Conservation (phyloP, 1,139 yeast species). For the Suhomyces kunorum region DNA sequence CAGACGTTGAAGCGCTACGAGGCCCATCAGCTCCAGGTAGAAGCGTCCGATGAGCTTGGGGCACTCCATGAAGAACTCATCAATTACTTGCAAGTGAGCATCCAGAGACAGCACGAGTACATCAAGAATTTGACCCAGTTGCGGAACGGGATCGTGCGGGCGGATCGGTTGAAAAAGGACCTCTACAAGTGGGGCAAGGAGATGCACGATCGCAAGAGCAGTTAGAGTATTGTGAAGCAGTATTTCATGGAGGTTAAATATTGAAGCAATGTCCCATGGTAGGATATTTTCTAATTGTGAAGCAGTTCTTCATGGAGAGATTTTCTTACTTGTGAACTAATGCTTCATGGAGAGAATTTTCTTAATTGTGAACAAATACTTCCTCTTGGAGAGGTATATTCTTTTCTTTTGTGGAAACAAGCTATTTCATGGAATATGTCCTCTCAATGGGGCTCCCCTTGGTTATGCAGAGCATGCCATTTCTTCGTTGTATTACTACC, state of each 20-base stretch:
- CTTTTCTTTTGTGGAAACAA: too few species aligned
- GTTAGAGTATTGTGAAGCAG: constrained; percentile 7
- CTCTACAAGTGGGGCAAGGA: constrained; percentile 83
- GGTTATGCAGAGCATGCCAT: constrained; percentile 1
- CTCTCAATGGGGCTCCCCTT: too few species aligned
- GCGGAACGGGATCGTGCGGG: constrained; percentile 73
- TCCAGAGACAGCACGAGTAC: constrained; percentile 90
- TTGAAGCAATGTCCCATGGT: too few species aligned
- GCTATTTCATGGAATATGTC: too few species aligned
- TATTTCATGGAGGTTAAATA: neutral
- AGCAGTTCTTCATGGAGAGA: too few species aligned
- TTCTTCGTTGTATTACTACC: constrained; percentile 3
- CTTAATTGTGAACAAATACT: too few species aligned
- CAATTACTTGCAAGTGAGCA: constrained; percentile 49
- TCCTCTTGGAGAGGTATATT: too few species aligned
- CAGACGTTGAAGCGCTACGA: constrained; percentile 40
- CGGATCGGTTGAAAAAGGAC: constrained; percentile 70
- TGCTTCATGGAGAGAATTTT: too few species aligned
- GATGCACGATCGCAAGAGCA: constrained; percentile 65
- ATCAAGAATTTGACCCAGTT: constrained; percentile 72
- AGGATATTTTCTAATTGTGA: too few species aligned
- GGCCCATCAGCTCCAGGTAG: constrained; percentile 32
- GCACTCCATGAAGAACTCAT: constrained; percentile 43
- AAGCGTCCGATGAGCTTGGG: constrained; percentile 30
- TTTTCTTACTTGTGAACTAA: too few species aligned